Conservation (phyloP, 352 stramenopile genomes). For the Plasmopara halstedii region DNA sequence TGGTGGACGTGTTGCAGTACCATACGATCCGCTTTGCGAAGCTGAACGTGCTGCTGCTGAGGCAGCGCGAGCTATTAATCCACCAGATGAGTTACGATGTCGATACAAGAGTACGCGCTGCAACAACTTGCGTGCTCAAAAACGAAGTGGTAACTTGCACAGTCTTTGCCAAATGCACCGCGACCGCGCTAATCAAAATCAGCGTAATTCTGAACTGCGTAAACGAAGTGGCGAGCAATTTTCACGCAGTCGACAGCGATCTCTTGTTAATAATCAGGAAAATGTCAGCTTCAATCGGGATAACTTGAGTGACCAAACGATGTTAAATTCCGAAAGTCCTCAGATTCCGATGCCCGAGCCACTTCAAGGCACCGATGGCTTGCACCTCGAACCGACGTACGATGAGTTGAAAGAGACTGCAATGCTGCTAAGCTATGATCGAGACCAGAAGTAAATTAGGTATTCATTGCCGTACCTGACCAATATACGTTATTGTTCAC, state of each 20-base stretch:
- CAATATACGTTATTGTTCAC: no score
- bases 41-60: conserved; percentile 11
- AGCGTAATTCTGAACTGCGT: conserved; percentile 59
- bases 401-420: conserved; percentile 29
- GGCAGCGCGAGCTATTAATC: conserved; percentile 10
- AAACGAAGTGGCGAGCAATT: conserved; percentile 19
- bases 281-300: conserved; percentile 1
- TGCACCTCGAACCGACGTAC: conserved; percentile 17
- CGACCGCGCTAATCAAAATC: conserved; percentile 54
- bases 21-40: conserved; percentile 18
- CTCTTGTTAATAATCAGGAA: conserved; percentile 1
- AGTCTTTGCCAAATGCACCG: conserved; percentile 46
- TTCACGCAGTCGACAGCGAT: conserved; percentile 3
- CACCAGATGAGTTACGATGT: conserved; percentile 21
- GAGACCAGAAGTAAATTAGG: no score
- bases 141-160: conserved; percentile 42
- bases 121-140: conserved; percentile 30
- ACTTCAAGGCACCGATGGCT: conserved; percentile 18
- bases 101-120: conserved; percentile 43
- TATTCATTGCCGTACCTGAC: neutral
- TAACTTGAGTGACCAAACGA: conserved; percentile 1
- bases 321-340: neutral
- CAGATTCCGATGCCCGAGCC: conserved; percentile 24
- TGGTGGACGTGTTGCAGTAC: conserved; percentile 19
- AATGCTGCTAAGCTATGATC: conserved; percentile 25